Percentiles rank a stretch among this genome's conserved stretches.
Evolutionary conservation across 2,329 filamentous ascomycete species (phyloP).

Genomic region (Colletotrichum tropicale): DNA sequence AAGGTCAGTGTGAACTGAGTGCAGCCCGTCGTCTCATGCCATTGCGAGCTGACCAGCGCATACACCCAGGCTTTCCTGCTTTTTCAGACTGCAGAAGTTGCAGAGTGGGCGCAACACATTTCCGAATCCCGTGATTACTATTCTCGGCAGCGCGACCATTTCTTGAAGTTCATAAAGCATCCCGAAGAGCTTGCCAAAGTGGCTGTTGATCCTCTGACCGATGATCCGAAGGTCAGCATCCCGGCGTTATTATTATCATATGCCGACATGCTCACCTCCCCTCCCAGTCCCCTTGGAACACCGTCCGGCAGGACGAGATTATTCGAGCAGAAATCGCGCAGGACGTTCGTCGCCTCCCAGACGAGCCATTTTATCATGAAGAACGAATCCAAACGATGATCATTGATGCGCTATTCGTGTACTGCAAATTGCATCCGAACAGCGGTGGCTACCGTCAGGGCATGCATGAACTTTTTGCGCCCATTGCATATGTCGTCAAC

Average conservation of each 20-base stretch:
- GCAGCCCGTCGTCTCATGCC: not conserved
- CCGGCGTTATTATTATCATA: not conserved
- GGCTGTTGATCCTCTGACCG: slow-evolving; percentile 81
- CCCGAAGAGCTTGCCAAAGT: slow-evolving; percentile 78
- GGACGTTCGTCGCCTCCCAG: slow-evolving; percentile 92
- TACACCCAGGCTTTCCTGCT: slow-evolving; percentile 74
- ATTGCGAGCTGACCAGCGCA: slow-evolving; percentile 17
- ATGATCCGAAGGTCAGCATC: slow-evolving; percentile 65
- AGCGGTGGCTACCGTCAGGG: slow-evolving; percentile 93
- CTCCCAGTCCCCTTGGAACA: slow-evolving; percentile 86
- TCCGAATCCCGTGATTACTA: slow-evolving; percentile 77
- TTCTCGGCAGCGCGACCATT: slow-evolving; percentile 71
- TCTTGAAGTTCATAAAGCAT: slow-evolving; percentile 82
- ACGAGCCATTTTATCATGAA: slow-evolving; percentile 88
- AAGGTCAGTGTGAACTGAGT: slow-evolving; percentile 62
- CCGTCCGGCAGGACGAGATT: slow-evolving; percentile 82
- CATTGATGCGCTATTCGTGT: slow-evolving; percentile 89
- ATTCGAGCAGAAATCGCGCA: slow-evolving; percentile 89
- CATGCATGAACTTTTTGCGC: slow-evolving; percentile 95
- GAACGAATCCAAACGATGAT: slow-evolving; percentile 79
- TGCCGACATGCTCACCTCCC: slow-evolving; percentile 35
- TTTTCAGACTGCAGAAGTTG: slow-evolving; percentile 68
- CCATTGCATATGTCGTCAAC: slow-evolving; percentile 83
- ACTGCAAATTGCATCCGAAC: slow-evolving; percentile 88
- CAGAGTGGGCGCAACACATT: slow-evolving; percentile 72